A percentile compares a stretch with the other conserved stretches of the same genome.
Evolutionary conservation across 371 early-diverging fungal species (phyloP).

Genomic region (Mortierella sp.): DNA sequence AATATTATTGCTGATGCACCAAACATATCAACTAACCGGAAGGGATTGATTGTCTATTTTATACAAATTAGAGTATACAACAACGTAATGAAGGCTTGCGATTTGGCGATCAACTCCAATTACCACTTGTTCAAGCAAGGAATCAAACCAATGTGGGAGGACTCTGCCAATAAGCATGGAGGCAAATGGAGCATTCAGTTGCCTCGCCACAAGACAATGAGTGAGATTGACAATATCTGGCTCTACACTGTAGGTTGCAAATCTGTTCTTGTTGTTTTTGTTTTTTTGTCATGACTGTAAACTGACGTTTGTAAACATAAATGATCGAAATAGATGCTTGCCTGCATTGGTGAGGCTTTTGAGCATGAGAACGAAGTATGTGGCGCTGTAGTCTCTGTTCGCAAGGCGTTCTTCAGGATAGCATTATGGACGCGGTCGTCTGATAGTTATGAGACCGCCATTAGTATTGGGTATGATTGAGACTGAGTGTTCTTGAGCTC

Average conservation of each 20-base stretch:
- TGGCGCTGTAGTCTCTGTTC: constrained; percentile 91
- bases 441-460: constrained; percentile 71
- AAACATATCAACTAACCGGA: neutral
- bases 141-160: constrained; percentile 99
- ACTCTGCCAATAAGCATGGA: constrained; percentile 94
- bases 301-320: constrained; percentile 1
- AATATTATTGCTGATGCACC: too few relatives aligned
- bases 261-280: constrained; percentile 3
- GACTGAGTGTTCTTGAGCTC: neutral
- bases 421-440: constrained; percentile 92
- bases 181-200: constrained; percentile 96
- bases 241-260: constrained; percentile 77
- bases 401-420: constrained; percentile 86
- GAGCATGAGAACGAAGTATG: constrained; percentile 87
- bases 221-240: constrained; percentile 89
- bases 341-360: constrained; percentile 93
- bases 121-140: constrained; percentile 98
- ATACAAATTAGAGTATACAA: constrained; percentile 80
- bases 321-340: constrained; percentile 73
- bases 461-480: constrained; percentile 74
- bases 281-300: constrained; percentile 4
- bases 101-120: constrained; percentile 86
- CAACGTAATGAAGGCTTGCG: constrained; percentile 86
- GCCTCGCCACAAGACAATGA: constrained; percentile 77
- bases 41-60: neutral